Evolutionary conservation across 2,329 filamentous ascomycete genomes (phyloP).

Genomic region (Pestalotiopsis sp.): DNA sequence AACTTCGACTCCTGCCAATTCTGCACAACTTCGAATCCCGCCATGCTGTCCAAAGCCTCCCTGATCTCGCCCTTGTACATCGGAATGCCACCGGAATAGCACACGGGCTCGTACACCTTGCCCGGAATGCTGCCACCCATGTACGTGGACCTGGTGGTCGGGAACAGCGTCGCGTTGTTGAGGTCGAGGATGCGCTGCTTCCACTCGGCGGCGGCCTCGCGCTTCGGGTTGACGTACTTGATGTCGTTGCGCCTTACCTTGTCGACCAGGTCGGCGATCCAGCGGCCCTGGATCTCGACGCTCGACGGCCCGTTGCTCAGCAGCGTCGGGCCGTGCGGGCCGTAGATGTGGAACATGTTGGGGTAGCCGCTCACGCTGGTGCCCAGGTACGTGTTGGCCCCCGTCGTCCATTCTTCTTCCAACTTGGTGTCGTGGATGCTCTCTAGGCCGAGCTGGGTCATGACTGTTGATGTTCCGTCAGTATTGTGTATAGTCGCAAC

Average conservation of each 20-base stretch:
- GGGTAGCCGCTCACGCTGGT: constrained; percentile 36
- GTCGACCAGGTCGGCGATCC: constrained; percentile 54
- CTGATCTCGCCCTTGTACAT: constrained; percentile 28
- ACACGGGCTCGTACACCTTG: constrained; percentile 54
- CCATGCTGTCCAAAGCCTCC: constrained; percentile 7
- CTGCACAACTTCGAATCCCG: constrained; percentile 13
- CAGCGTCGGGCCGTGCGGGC: constrained; percentile 58
- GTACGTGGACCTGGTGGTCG: constrained; percentile 52
- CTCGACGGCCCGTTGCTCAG: constrained; percentile 58
- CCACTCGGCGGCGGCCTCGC: constrained; percentile 49
- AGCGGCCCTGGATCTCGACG: constrained; percentile 58
- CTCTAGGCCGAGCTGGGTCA: constrained; percentile 39
- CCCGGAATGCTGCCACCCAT: constrained; percentile 59
- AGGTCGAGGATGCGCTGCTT: constrained; percentile 50
- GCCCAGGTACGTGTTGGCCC: constrained; percentile 48
- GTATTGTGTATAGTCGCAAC: neutral
- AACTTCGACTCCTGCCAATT: constrained; percentile 3
- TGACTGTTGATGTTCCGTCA: neutral
- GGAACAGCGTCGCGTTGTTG: constrained; percentile 50
- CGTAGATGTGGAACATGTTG: constrained; percentile 50
- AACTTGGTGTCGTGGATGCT: constrained; percentile 40
- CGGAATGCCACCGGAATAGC: constrained; percentile 46
- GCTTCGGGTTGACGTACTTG: constrained; percentile 53
- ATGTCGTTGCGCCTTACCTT: constrained; percentile 49
- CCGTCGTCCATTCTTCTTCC: constrained; percentile 34